Percentiles rank a stretch among this genome's conserved stretches.
Conservation (phyloP, 352 stramenopile genomes). For the Phytophthora podocarpi region DNA sequence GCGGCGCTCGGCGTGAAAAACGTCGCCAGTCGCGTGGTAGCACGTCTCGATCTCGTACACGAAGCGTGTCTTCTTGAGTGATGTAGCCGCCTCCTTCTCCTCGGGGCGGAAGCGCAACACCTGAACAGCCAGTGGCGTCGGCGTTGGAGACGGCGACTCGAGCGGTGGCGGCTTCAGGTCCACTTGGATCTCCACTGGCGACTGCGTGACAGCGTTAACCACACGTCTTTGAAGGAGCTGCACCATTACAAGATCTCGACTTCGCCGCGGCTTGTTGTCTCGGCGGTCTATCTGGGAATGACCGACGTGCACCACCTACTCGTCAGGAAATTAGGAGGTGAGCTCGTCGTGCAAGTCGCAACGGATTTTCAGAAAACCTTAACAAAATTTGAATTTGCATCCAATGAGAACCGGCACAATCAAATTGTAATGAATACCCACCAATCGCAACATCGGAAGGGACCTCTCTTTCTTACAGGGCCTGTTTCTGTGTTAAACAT, state of each 20-base stretch:
- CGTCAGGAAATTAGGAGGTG: constrained; percentile 13
- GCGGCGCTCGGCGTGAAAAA: constrained; percentile 55
- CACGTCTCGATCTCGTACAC: constrained; percentile 82
- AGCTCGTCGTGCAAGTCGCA: too few species aligned
- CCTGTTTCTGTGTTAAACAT: constrained; percentile 18
- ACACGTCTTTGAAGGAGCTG: constrained; percentile 19
- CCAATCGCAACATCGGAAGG: constrained; percentile 22
- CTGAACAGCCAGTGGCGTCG: constrained; percentile 50
- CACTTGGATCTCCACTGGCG: constrained; percentile 28
- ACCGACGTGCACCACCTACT: constrained; percentile 3
- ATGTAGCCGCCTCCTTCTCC: constrained; percentile 48
- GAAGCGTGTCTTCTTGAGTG: constrained; percentile 68
- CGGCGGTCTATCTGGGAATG: constrained; percentile 21
- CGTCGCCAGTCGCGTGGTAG: constrained; percentile 58
- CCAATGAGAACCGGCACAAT: constrained; percentile 11
- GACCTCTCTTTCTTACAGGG: background rate
- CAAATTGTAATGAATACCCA: constrained; percentile 15
- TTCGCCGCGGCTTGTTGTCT: too few species aligned
- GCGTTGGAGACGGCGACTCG: constrained; percentile 1
- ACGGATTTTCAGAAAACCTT: too few species aligned
- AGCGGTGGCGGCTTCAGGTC: constrained; percentile 17
- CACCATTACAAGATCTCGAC: constrained; percentile 17
- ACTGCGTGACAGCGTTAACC: constrained; percentile 13
- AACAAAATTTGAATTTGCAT: background rate
- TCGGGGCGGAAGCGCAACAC: constrained; percentile 63